Conservation (phyloP, 2,329 filamentous ascomycete genomes). For the Pyricularia sp. region DNA sequence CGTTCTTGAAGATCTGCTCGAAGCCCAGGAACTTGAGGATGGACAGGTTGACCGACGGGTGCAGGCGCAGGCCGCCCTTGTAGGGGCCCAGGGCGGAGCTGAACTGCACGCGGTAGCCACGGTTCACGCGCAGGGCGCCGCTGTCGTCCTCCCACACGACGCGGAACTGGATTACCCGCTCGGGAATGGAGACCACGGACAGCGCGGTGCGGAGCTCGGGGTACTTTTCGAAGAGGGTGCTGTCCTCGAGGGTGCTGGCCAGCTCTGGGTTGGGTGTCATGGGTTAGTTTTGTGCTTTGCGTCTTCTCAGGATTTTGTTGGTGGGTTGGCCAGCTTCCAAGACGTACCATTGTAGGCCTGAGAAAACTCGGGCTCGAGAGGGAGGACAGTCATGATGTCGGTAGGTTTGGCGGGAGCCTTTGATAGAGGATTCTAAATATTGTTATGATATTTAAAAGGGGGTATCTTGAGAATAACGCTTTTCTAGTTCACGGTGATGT, state of each 20-base stretch:
- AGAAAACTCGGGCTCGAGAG: slow-evolving; percentile 92
- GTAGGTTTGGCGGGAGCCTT: background rate
- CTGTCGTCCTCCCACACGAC: slow-evolving; percentile 96
- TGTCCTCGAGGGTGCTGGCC: slow-evolving; percentile 87
- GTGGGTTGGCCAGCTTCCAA: slow-evolving; percentile 16
- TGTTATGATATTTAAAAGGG: background rate
- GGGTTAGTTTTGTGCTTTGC: background rate
- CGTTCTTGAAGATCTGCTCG: slow-evolving; percentile 99
- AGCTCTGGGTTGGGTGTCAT: slow-evolving; percentile 54
- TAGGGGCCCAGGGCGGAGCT: slow-evolving; percentile 96
- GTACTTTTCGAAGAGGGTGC: slow-evolving; percentile 84
- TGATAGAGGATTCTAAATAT: too few species aligned
- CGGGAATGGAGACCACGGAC: slow-evolving; percentile 77
- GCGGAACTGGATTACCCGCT: slow-evolving; percentile 95
- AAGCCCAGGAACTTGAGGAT: slow-evolving; percentile 96
- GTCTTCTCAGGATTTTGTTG: background rate
- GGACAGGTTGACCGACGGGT: slow-evolving; percentile 75
- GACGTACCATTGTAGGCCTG: slow-evolving; percentile 84
- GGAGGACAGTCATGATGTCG: slow-evolving; percentile 67
- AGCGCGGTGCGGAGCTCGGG: slow-evolving; percentile 92
- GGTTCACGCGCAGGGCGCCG: slow-evolving; percentile 82
- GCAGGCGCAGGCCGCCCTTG: slow-evolving; percentile 94
- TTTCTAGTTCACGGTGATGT: background rate
- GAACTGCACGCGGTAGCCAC: slow-evolving; percentile 94
- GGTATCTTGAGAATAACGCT: background rate